These are phyloP conservation scores for Naganishia vaughanmartiniae DNA, from an alignment of 768 basidiomycete genomes.

Conservation along the genomic window DNA sequence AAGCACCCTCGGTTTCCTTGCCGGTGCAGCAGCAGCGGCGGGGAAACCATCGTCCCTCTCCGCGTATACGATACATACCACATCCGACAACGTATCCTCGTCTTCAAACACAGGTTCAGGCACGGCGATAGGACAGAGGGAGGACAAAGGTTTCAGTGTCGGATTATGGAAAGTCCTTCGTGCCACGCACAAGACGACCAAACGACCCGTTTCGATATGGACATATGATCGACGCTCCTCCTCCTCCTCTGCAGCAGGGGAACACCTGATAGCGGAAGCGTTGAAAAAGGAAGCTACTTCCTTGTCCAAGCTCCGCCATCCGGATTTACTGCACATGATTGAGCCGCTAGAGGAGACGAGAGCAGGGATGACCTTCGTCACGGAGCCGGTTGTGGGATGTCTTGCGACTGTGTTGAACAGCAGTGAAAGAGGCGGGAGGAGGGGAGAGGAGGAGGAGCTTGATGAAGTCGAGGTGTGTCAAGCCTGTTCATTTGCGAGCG, in stretches of 20 bases:
- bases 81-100: constrained; percentile 9
- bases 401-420: constrained; percentile 53
- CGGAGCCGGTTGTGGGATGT: constrained; percentile 81
- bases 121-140: no score
- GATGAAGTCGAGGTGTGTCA: constrained; percentile 87
- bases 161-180: constrained; percentile 87
- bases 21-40: constrained; percentile 12
- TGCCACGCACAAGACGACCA: constrained; percentile 82
- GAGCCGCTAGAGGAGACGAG: constrained; percentile 94
- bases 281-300: constrained; percentile 88
- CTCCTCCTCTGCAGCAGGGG: constrained; percentile 53
- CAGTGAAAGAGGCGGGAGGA: not conserved
- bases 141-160: constrained; percentile 57
- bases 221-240: constrained; percentile 31
- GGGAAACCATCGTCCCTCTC: constrained; percentile 37
- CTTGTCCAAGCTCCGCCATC: constrained; percentile 80
- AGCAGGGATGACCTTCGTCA: constrained; percentile 84
- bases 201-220: constrained; percentile 91
- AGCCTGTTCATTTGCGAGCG: not conserved
- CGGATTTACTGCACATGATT: constrained; percentile 93
- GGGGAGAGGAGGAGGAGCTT: constrained; percentile 58
- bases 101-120: no score
- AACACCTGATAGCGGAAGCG: constrained; percentile 74
- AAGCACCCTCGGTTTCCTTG: constrained; percentile 32
- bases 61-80: constrained; percentile 35